Percentiles rank a stretch among this genome's conserved stretches.
Evolutionary conservation across 176 grass and related monocot species (phyloP).

Genomic region (Melocanna baccifera): DNA sequence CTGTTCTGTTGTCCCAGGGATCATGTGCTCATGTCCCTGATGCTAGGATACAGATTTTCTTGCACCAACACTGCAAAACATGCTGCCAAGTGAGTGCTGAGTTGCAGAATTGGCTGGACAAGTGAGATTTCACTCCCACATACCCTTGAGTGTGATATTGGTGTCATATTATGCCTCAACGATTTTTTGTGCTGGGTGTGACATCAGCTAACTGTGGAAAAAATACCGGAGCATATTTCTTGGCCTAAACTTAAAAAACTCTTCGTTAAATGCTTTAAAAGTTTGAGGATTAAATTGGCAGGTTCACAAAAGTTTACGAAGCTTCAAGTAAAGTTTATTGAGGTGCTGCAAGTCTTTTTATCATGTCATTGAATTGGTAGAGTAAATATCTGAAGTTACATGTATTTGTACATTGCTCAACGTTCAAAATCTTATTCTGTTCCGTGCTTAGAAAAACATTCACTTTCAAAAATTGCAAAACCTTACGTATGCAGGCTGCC

Average conservation of each 20-base stretch:
- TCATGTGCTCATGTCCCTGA: not conserved
- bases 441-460: not conserved
- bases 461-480: not conserved
- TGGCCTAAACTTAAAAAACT: not conserved
- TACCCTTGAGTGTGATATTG: not conserved
- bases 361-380: not conserved
- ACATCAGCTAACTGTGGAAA: not conserved
- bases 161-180: not conserved
- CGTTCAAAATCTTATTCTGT: not conserved
- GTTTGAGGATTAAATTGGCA: not conserved
- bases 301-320: not conserved
- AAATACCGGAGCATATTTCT: not conserved
- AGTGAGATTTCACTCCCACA: not conserved
- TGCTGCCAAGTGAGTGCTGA: not conserved
- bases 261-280: not conserved
- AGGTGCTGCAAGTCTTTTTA: not conserved
- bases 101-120: not conserved
- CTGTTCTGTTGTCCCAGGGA: not conserved
- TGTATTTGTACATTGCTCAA: not conserved
- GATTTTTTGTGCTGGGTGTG: not conserved
- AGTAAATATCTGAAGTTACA: not conserved
- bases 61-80: not conserved
- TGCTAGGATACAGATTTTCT: not conserved
- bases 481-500: conserved; percentile 49
- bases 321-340: not conserved